A percentile compares a stretch with the other conserved stretches of the same genome.
Conservation (phyloP, 495 filamentous ascomycete species). For the Tuber umbilicatum region DNA sequence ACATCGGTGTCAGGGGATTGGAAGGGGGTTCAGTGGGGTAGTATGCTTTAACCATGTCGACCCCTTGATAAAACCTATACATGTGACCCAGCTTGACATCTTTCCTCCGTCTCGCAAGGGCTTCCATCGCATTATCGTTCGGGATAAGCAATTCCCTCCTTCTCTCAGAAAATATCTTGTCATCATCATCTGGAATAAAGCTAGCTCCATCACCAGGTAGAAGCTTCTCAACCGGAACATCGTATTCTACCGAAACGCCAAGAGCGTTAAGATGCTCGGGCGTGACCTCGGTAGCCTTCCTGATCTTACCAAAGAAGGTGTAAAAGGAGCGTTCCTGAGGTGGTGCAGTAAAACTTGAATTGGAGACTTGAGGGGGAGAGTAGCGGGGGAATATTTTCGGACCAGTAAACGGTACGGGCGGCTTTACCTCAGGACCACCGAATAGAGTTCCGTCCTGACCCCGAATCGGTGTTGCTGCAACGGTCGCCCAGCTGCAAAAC, state of each 20-base stretch:
- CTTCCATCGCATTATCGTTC: slow-evolving; percentile 32
- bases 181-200: slow-evolving; percentile 34
- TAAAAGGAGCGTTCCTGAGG: slow-evolving; percentile 32
- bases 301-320: slow-evolving; percentile 37
- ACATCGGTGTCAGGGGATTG: slow-evolving; percentile 1
- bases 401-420: slow-evolving; percentile 28
- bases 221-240: slow-evolving; percentile 36
- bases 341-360: slow-evolving; percentile 28
- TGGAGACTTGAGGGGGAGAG: slow-evolving; percentile 31
- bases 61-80: slow-evolving; percentile 39
- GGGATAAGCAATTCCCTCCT: slow-evolving; percentile 32
- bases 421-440: not conserved
- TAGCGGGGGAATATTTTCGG: slow-evolving; percentile 34
- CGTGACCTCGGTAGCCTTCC: slow-evolving; percentile 39
- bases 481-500: slow-evolving; percentile 42
- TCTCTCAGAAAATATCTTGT: slow-evolving; percentile 34
- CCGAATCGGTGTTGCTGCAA: slow-evolving; percentile 22
- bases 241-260: slow-evolving; percentile 39
- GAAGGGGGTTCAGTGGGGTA: slow-evolving; percentile 20
- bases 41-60: slow-evolving; percentile 37
- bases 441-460: not conserved
- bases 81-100: slow-evolving; percentile 40
- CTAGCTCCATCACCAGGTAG: slow-evolving; percentile 26
- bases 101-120: slow-evolving; percentile 33
- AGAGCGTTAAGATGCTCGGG: slow-evolving; percentile 35